Percentiles rank a stretch among this genome's conserved stretches.
These are phyloP conservation scores for Inga laurina DNA, from an alignment of 306 rosid species.

Conservation along the genomic window DNA sequence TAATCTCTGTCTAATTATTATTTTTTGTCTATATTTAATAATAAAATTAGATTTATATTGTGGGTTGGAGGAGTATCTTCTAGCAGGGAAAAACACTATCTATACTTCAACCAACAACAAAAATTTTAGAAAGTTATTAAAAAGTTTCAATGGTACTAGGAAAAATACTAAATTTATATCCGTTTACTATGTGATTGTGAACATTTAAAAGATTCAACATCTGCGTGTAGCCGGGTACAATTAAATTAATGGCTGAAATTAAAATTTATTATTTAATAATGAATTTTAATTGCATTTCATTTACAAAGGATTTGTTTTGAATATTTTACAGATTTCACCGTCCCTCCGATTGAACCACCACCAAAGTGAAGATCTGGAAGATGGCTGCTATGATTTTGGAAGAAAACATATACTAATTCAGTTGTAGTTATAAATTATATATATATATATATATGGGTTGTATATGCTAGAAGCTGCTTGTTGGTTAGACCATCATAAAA, in stretches of 20 bases:
- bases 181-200: background rate
- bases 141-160: background rate
- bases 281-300: background rate
- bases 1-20: background rate
- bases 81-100: too few species aligned
- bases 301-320: background rate
- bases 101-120: background rate
- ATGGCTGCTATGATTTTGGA: background rate
- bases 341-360: slow-evolving; percentile 24
- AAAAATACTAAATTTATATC: background rate
- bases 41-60: background rate
- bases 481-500: background rate
- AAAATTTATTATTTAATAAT: background rate
- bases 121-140: background rate
- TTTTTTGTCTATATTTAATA: background rate
- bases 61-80: too few species aligned
- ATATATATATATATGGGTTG: too few species aligned
- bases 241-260: background rate
- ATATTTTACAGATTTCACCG: slow-evolving; percentile 39
- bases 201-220: background rate
- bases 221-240: background rate
- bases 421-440: too few species aligned
- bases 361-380: background rate
- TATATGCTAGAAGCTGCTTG: background rate
- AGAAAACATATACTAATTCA: too few species aligned